phyloP scores from a whole-genome alignment of 352 stramenopile species.

The Thraustochytrium striatum region DNA sequence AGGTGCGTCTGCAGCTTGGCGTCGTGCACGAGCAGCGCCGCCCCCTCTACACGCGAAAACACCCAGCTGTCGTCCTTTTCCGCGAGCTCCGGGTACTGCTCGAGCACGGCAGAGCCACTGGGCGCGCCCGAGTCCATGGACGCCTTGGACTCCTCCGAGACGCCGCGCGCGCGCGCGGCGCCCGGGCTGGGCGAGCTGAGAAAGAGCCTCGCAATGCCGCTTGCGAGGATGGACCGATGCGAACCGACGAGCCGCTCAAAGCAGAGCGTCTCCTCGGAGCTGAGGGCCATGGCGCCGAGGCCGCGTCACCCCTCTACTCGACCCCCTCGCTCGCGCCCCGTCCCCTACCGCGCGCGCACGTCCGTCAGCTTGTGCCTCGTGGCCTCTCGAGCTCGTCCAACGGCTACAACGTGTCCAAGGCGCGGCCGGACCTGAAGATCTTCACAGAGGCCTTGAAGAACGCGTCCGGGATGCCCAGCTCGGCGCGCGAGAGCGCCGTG shows the following conservation, averaged over 20 bases:
- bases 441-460: slow-evolving; percentile 16
- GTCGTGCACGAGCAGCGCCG: not conserved
- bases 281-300: no score
- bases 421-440: no score
- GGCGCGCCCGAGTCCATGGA: not conserved
- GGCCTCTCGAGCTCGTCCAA: no score
- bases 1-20: not conserved
- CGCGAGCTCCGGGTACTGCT: not conserved
- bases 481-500: not conserved
- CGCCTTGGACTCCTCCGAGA: not conserved
- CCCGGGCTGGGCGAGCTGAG: not conserved
- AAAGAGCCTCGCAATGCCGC: not conserved
- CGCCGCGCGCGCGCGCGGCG: not conserved
- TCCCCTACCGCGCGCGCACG: no score
- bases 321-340: no score
- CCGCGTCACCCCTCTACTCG: no score
- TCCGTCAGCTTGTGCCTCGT: no score
- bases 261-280: no score
- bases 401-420: no score
- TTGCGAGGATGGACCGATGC: no score
- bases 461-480: not conserved
- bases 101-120: not conserved
- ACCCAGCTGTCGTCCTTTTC: not conserved
- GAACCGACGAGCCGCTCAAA: no score
- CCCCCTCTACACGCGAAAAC: not conserved